Evolutionary conservation across 257 asterid genomes (phyloP).

Genomic region (Solanum lycopersicoides): DNA sequence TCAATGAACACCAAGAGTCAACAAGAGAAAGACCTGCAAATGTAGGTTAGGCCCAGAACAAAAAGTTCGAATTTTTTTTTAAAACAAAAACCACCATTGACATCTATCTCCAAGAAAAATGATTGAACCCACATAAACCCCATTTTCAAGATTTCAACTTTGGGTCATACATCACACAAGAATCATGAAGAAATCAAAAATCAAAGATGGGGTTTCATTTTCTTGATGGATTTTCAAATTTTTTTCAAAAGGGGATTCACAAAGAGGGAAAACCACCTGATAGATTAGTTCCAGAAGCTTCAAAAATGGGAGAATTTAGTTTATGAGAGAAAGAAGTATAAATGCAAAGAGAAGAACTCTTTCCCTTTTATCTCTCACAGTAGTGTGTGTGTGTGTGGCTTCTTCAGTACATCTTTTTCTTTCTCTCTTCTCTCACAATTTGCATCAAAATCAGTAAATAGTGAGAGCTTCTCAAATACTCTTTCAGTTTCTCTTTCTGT

Average conservation of each 20-base stretch:
- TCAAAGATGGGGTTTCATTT: neutral
- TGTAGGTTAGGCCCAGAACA: neutral
- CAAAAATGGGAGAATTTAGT: conserved; percentile 2
- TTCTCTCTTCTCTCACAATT: conserved; percentile 10
- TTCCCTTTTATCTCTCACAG: conserved; percentile 7
- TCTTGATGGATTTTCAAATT: neutral
- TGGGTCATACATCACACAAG: neutral
- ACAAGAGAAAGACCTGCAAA: neutral
- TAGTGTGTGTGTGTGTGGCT: conserved; percentile 21
- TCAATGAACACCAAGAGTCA: conserved; percentile 12
- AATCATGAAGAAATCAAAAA: neutral
- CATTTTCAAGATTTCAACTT: neutral
- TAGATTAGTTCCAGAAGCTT: conserved; percentile 16
- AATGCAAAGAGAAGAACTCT: neutral
- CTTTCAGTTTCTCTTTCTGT: neutral
- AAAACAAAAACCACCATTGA: neutral
- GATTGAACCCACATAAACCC: neutral
- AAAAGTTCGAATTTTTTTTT: neutral
- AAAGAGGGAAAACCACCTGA: conserved; percentile 25
- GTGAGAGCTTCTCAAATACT: conserved; percentile 61
- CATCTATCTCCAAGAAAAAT: neutral
- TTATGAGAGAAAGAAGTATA: conserved; percentile 4
- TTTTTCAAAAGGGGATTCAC: neutral
- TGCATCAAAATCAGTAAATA: conserved; percentile 63
- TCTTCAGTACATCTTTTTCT: conserved; percentile 29